These are phyloP conservation scores for Hypoxylon sp. DNA, from an alignment of 2,329 filamentous ascomycete species.

Conservation along the genomic window DNA sequence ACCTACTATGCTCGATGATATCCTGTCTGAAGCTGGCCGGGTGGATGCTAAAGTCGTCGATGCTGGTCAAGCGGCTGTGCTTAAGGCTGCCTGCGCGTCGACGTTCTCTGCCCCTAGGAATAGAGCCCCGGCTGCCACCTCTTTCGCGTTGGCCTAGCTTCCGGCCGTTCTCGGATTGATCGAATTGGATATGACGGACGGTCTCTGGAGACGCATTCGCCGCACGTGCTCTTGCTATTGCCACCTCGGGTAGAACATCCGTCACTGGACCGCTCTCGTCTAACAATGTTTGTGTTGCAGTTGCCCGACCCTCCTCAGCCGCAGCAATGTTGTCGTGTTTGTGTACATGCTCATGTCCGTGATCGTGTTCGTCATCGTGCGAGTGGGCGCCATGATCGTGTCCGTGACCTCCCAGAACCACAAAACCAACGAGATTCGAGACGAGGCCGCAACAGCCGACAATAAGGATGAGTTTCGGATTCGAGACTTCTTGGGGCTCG, in stretches of 20 bases:
- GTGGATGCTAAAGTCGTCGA: conserved; percentile 85
- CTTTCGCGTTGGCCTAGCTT: conserved; percentile 40
- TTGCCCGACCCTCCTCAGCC: conserved; percentile 66
- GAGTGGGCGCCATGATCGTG: conserved; percentile 73
- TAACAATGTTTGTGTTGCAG: conserved; percentile 57
- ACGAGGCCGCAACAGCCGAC: conserved; percentile 88
- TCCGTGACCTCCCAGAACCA: conserved; percentile 93
- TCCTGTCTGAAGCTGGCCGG: conserved; percentile 92
- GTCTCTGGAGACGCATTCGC: conserved; percentile 53
- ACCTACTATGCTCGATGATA: conserved; percentile 85
- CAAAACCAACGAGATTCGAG: conserved; percentile 90
- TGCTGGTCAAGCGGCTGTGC: conserved; percentile 71
- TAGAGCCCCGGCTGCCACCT: conserved; percentile 50
- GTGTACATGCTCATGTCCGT: conserved; percentile 62
- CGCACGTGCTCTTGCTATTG: conserved; percentile 63
- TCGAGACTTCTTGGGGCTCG: conserved; percentile 87
- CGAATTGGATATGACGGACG: conserved; percentile 58
- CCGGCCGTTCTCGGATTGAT: conserved; percentile 52
- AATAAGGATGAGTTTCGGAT: conserved; percentile 88
- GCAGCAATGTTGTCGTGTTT: conserved; percentile 55
- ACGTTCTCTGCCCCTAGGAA: conserved; percentile 58
- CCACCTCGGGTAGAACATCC: conserved; percentile 73
- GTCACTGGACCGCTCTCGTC: conserved; percentile 71
- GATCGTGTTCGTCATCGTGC: conserved; percentile 53
- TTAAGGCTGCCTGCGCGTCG: conserved; percentile 64